These are phyloP conservation scores for Alternaria postmessia DNA, from an alignment of 2,329 filamentous ascomycete species.

Conservation along the genomic window DNA sequence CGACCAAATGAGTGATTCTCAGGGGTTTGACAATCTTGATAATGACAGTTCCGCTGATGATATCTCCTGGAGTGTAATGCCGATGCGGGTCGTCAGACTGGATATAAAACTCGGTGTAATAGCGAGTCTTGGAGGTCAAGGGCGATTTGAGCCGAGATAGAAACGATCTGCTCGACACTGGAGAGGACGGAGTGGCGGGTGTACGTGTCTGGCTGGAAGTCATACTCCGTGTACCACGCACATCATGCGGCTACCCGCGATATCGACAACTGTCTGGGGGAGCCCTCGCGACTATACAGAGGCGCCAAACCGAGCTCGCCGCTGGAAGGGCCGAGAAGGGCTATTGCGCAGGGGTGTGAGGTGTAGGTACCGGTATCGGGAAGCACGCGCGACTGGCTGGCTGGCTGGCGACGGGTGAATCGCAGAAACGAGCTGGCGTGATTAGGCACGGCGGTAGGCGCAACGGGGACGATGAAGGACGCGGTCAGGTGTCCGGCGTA, in stretches of 20 bases:
- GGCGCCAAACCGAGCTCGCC: conserved; percentile 3
- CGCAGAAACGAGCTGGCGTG: background rate
- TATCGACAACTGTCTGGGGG: conserved; percentile 19
- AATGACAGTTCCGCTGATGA: conserved; percentile 76
- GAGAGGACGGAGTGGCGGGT: conserved; percentile 40
- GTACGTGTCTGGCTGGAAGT: conserved; percentile 49
- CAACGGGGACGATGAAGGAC: background rate
- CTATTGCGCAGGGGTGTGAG: background rate
- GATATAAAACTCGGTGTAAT: conserved; percentile 80
- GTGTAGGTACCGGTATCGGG: background rate
- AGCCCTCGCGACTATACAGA: conserved; percentile 9
- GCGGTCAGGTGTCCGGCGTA: conserved; percentile 15
- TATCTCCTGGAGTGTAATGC: conserved; percentile 77
- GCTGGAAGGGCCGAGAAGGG: background rate
- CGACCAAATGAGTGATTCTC: conserved; percentile 80
- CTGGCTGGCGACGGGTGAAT: background rate
- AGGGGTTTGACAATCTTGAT: conserved; percentile 77
- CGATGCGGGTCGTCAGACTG: conserved; percentile 79
- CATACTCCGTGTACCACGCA: conserved; percentile 49
- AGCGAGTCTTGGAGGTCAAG: conserved; percentile 65
- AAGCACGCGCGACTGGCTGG: conserved; percentile 4
- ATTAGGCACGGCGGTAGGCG: background rate
- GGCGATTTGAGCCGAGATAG: conserved; percentile 65
- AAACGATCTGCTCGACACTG: conserved; percentile 46
- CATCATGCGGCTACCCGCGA: conserved; percentile 51